Conservation (phyloP, 768 basidiomycete species). For the Pisolithus microcarpus region DNA sequence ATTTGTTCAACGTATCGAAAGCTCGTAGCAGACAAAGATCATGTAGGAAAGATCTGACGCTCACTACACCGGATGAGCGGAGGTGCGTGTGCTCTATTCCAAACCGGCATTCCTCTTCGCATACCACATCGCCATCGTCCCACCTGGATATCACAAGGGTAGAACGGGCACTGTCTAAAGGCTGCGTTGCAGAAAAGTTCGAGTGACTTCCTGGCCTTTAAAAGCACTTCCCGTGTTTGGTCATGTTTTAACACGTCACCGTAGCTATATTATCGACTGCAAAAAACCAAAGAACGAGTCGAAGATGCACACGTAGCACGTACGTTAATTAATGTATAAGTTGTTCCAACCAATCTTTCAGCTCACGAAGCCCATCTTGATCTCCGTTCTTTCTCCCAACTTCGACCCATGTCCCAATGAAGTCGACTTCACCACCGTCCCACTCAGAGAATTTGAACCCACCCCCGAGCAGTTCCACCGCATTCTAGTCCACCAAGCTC, state of each 20-base stretch:
- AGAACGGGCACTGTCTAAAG: conserved; percentile 70
- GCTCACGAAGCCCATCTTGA: conserved; percentile 33
- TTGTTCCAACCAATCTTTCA: conserved; percentile 46
- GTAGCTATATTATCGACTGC: neutral
- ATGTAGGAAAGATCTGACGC: conserved; percentile 67
- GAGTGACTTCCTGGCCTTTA: neutral
- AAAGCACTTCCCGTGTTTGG: conserved; percentile 21
- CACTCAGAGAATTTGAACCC: conserved; percentile 71
- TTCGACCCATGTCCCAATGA: conserved; percentile 51
- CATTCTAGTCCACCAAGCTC: conserved; percentile 76
- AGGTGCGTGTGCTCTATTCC: conserved; percentile 57
- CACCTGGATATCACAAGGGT: conserved; percentile 27
- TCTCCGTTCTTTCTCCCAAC: conserved; percentile 30
- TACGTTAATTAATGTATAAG: conserved; percentile 26
- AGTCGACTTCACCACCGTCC: conserved; percentile 77
- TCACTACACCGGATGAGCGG: conserved; percentile 40
- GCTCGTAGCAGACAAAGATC: neutral
- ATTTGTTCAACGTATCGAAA: too few relatives aligned
- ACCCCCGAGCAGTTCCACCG: conserved; percentile 41
- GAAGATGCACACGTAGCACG: neutral
- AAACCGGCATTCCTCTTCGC: conserved; percentile 52
- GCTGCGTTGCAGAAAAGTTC: conserved; percentile 36
- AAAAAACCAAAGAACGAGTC: conserved; percentile 7
- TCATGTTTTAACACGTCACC: conserved; percentile 14
- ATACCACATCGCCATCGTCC: conserved; percentile 63